Evolutionary conservation across 306 rosid genomes (phyloP), one percentile per base, ranked within the genome.

Genomic region (Castanea crenata): DNA sequence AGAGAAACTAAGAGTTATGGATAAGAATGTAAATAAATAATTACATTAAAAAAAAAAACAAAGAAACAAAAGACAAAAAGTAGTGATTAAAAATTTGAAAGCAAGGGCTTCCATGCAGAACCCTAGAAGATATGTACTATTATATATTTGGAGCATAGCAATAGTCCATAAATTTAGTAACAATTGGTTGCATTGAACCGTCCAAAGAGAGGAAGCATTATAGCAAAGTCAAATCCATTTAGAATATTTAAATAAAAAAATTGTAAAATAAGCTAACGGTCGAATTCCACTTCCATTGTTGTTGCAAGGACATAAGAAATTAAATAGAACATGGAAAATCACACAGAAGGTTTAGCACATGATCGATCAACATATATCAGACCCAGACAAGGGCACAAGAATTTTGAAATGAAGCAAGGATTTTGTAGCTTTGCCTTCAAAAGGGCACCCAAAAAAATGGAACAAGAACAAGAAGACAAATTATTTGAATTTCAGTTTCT

Each of bases 91-190:
- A 49, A 49, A 32, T 55, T 73, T 3, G 7, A 27, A 55, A 59
- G 25, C 9, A 46, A 46, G 62, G 69, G 81, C 58, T 69, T 55
- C 81, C 76, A 55, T 70, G 49, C 23, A 44, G 59, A 58, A 58
- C 31, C 70, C 29, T 14, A 15, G 51, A 27, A 78, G 9, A 9
- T 2, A 49, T 3, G 54, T 49, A 49, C 15, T 35, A 58, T 16
- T 70, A 44, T 23, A 34, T 5, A 34, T 7, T 55, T 20, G 38
- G 18, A 21, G 16, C 4, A 35, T 41, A 49, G 29, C 52, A 51
- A 56, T 27, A 49, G 49, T n/a, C 71, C 52, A 19, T 44, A 70
- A 46, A 61, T 35, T 56, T 68, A 68, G 69, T n/a, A 78, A 5
- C 71, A 69, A 41, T 7, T 31, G 41, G 55, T 31, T 57, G 35